Percentiles rank a stretch among this genome's conserved stretches.
phyloP scores from a whole-genome alignment of 2,329 filamentous ascomycete genomes.

The Escovopsis sp. region DNA sequence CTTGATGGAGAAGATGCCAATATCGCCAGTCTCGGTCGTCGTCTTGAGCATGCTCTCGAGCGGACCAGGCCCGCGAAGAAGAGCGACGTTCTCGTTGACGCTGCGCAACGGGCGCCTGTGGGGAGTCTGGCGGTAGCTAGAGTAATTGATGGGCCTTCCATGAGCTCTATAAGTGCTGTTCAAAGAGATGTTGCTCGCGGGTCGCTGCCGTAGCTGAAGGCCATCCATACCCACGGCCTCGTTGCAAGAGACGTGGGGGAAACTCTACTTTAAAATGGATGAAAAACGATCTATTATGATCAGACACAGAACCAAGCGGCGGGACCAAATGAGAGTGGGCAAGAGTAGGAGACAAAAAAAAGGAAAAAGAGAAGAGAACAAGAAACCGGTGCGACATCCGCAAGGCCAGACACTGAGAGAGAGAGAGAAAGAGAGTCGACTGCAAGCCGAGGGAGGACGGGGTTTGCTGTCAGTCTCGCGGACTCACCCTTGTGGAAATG shows the following conservation, averaged over 20 bases:
- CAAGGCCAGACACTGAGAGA: no score
- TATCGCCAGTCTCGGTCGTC: conserved; percentile 51
- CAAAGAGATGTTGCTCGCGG: conserved; percentile 26
- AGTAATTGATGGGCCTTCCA: conserved; percentile 7
- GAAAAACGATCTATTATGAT: background rate
- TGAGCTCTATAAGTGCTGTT: conserved; percentile 18
- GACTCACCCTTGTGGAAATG: no score
- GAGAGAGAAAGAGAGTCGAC: no score
- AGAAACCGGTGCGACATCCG: no score
- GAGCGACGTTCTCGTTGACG: conserved; percentile 27
- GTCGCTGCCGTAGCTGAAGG: conserved; percentile 15
- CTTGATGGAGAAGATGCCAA: conserved; percentile 43
- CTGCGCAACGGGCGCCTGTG: conserved; percentile 27
- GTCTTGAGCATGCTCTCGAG: conserved; percentile 52
- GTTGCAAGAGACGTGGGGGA: background rate
- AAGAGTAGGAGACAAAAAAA: no score
- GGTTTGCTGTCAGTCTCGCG: no score
- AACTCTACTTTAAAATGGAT: conserved; percentile 4
- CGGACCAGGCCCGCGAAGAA: conserved; percentile 35
- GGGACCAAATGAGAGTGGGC: no score
- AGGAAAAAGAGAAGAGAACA: no score
- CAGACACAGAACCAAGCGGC: no score
- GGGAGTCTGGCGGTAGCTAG: conserved; percentile 10
- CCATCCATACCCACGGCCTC: conserved; percentile 15
- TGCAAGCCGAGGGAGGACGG: no score